Evolutionary conservation across 2,329 filamentous ascomycete genomes (phyloP).

Genomic region (Fusarium euwallaceae): DNA sequence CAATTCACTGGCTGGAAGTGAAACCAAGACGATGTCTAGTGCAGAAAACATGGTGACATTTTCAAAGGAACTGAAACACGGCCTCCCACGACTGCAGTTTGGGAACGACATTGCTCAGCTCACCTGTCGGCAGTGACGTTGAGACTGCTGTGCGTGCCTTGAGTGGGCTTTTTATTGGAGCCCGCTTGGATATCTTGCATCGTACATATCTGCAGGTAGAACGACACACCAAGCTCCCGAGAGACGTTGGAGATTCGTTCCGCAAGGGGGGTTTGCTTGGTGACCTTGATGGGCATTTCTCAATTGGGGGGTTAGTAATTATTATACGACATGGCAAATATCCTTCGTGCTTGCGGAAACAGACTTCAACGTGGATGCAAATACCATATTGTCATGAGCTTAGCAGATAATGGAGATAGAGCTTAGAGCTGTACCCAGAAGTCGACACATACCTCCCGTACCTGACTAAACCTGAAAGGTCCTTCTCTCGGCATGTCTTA

Average conservation of each 20-base stretch:
- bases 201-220: background rate
- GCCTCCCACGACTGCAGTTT: background rate
- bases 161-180: background rate
- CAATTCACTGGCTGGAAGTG: background rate
- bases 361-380: background rate
- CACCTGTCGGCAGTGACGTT: background rate
- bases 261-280: background rate
- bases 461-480: background rate
- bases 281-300: background rate
- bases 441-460: background rate
- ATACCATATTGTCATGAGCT: background rate
- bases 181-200: background rate
- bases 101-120: background rate
- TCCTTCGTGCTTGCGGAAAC: background rate
- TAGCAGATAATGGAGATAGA: too few relatives aligned
- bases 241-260: background rate
- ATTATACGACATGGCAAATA: background rate
- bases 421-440: background rate
- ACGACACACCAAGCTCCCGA: background rate
- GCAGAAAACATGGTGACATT: background rate
- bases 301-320: too few relatives aligned
- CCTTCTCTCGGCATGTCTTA: background rate
- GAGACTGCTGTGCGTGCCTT: background rate
- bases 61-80: background rate
- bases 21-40: background rate